A percentile compares a stretch with the other conserved stretches of the same genome.
These are phyloP conservation scores for Byssoonygena ceratinophila DNA, from an alignment of 2,329 filamentous ascomycete species.

Conservation along the genomic window DNA sequence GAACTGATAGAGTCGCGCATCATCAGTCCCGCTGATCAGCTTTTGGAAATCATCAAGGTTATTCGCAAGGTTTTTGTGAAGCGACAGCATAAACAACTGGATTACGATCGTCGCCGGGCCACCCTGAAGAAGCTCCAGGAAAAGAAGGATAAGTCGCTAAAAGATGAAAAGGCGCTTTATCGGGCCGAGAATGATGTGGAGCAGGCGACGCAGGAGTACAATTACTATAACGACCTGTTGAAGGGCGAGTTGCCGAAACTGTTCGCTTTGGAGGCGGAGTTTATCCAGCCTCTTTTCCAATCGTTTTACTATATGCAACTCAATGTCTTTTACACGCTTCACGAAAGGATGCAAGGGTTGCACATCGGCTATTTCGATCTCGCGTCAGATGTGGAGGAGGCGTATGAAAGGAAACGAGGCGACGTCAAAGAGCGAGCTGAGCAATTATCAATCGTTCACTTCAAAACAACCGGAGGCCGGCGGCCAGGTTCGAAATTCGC, in stretches of 20 bases:
- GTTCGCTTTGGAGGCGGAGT: slow-evolving; percentile 79
- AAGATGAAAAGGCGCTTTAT: slow-evolving; percentile 96
- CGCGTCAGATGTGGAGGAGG: slow-evolving; percentile 78
- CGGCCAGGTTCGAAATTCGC: slow-evolving; percentile 26
- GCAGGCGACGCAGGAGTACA: slow-evolving; percentile 85
- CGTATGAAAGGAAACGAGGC: slow-evolving; percentile 78
- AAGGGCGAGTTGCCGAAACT: slow-evolving; percentile 93
- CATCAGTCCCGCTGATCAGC: slow-evolving; percentile 83
- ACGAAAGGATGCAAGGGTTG: slow-evolving; percentile 94
- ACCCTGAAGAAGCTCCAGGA: slow-evolving; percentile 89
- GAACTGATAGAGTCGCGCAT: slow-evolving; percentile 95
- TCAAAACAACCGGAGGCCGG: slow-evolving; percentile 69
- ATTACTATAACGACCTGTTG: slow-evolving; percentile 94
- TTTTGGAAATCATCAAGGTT: slow-evolving; percentile 88
- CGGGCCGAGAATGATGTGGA: slow-evolving; percentile 89
- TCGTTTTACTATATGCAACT: slow-evolving; percentile 99
- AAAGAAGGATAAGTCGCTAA: slow-evolving; percentile 90
- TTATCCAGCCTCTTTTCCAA: slow-evolving; percentile 94
- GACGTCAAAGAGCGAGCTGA: slow-evolving; percentile 84
- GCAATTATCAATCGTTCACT: slow-evolving; percentile 72
- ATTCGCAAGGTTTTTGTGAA: slow-evolving; percentile 82
- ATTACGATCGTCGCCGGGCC: slow-evolving; percentile 79
- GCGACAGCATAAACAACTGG: slow-evolving; percentile 93
- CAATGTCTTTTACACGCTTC: slow-evolving; percentile 96
- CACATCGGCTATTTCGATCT: slow-evolving; percentile 98